A percentile compares a stretch with the other conserved stretches of the same genome.
Conservation (phyloP, 331 rosid species). For the Quercus tomentella region DNA sequence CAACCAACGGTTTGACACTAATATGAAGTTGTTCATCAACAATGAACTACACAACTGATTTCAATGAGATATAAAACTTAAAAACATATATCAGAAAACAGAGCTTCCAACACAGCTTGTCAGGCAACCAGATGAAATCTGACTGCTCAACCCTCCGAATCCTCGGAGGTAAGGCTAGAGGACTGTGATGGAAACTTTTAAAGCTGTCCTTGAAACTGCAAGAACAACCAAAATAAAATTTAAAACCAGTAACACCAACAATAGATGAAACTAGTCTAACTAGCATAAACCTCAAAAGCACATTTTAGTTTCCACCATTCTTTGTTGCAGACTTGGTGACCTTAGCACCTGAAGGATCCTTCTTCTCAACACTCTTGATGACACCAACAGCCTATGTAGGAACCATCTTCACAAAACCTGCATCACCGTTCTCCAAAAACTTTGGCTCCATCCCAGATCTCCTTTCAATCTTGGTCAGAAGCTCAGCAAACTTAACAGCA, state of each 20-base stretch:
- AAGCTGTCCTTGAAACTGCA: conserved; percentile 10
- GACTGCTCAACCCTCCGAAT: conserved; percentile 6
- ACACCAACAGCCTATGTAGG: conserved; percentile 40
- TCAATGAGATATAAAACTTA: background rate
- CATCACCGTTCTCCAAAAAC: conserved; percentile 74
- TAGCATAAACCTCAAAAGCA: too few species aligned
- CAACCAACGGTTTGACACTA: too few species aligned
- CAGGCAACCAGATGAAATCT: background rate
- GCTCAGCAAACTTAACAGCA: conserved; percentile 68
- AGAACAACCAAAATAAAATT: conserved; percentile 1
- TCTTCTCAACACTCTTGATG: too few species aligned
- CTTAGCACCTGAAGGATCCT: conserved; percentile 16
- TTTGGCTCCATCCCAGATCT: conserved; percentile 89
- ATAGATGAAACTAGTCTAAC: conserved; percentile 18
- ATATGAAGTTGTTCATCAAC: too few species aligned
- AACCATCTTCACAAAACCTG: conserved; percentile 68
- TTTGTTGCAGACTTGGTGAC: conserved; percentile 42
- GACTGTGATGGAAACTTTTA: background rate
- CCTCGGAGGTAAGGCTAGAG: conserved; percentile 9
- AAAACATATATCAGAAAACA: background rate
- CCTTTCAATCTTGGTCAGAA: conserved; percentile 73
- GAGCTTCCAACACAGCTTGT: conserved; percentile 6
- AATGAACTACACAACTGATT: background rate
- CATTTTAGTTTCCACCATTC: background rate
- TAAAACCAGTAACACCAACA: background rate